Evolutionary conservation across 2,329 filamentous ascomycete species (phyloP).

Genomic region (Talaromyces sp.): DNA sequence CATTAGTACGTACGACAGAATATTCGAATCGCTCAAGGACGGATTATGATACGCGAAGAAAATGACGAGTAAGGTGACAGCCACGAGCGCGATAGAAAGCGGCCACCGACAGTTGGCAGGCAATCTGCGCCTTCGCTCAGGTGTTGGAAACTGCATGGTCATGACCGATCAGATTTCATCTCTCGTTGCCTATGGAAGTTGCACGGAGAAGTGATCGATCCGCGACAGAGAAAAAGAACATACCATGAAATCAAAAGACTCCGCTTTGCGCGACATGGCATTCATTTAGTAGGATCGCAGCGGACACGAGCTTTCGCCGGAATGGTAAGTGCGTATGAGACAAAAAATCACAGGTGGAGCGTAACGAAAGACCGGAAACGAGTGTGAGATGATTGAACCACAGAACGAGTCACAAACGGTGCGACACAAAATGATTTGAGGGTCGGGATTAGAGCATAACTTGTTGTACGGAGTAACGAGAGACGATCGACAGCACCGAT

Average conservation of each 20-base stretch:
- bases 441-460: background rate
- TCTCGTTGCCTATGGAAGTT: background rate
- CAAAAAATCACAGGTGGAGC: background rate
- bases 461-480: background rate
- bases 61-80: conserved; percentile 7
- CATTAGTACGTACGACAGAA: conserved; percentile 12
- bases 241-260: conserved; percentile 14
- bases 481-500: background rate
- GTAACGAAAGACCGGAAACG: conserved; percentile 6
- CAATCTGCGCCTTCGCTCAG: conserved; percentile 17
- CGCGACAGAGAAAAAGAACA: background rate
- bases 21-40: conserved; percentile 8
- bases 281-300: background rate
- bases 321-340: background rate
- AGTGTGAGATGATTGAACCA: background rate
- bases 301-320: background rate
- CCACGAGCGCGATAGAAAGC: conserved; percentile 6
- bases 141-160: conserved; percentile 10
- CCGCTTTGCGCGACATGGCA: conserved; percentile 15
- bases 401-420: background rate
- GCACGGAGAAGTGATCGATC: background rate
- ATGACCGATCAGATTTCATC: background rate
- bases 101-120: conserved; percentile 17
- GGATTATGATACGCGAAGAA: conserved; percentile 16
- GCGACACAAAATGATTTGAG: background rate